These are phyloP conservation scores for Amoeboaphelidium protococcarum DNA, from an alignment of 371 early-diverging fungal species.

Conservation along the genomic window DNA sequence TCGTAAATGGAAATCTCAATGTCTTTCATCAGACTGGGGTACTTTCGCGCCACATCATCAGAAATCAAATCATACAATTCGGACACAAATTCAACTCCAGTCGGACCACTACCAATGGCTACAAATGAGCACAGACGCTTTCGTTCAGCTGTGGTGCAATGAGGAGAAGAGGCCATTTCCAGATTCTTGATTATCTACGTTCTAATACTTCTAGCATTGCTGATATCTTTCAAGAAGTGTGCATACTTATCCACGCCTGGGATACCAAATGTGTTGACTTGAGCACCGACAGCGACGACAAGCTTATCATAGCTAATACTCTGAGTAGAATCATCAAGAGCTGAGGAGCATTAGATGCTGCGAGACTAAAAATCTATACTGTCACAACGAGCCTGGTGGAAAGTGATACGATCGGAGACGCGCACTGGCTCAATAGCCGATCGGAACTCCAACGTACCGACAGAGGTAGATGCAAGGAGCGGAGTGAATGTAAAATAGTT, in stretches of 20 bases:
- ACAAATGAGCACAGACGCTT: constrained; percentile 9
- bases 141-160: constrained; percentile 12
- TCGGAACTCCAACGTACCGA: constrained; percentile 59
- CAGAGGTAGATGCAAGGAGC: constrained; percentile 35
- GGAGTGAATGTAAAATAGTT: constrained; percentile 72
- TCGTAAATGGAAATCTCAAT: constrained; percentile 38
- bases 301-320: constrained; percentile 37
- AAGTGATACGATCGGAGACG: constrained; percentile 3
- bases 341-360: constrained; percentile 18
- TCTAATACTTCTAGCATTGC: constrained; percentile 9
- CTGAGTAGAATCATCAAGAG: constrained; percentile 5
- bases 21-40: constrained; percentile 26
- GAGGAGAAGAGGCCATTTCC: constrained; percentile 9
- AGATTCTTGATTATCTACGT: constrained; percentile 8
- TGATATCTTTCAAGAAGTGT: constrained; percentile 10
- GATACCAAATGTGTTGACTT: constrained; percentile 49
- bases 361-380: constrained; percentile 37
- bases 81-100: constrained; percentile 8
- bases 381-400: constrained; percentile 9
- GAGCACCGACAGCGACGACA: constrained; percentile 52
- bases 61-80: constrained; percentile 54
- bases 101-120: constrained; percentile 45
- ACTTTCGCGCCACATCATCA: constrained; percentile 42
- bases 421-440: constrained; percentile 47
- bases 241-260: constrained; percentile 35